These are phyloP conservation scores for Geotrichum cucujoidarum DNA, from an alignment of 1,139 yeast genomes.

Conservation along the genomic window DNA sequence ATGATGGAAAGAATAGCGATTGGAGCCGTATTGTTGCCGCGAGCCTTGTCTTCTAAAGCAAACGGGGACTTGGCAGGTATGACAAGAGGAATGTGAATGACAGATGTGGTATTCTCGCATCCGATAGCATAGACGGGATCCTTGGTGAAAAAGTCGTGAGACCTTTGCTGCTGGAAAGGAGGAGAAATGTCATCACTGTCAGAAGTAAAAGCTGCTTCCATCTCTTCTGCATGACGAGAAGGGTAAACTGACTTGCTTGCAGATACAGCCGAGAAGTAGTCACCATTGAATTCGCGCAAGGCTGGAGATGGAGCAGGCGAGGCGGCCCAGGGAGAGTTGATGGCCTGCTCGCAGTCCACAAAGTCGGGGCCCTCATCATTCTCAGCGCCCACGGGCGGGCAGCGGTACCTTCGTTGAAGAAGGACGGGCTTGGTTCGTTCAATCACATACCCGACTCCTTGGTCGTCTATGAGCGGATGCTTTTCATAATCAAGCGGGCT, in stretches of 20 bases:
- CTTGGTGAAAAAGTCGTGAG: not conserved
- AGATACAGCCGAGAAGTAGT: constrained; percentile 2
- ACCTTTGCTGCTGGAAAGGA: not conserved
- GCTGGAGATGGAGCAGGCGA: constrained; percentile 38
- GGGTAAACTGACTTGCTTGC: constrained; percentile 23
- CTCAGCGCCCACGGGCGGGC: too few species aligned
- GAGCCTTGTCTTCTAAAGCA: not conserved
- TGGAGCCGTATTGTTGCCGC: constrained; percentile 21
- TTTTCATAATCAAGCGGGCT: constrained; percentile 33
- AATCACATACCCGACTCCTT: constrained; percentile 32
- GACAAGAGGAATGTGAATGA: constrained; percentile 34
- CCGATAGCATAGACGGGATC: constrained; percentile 29
- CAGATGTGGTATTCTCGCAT: constrained; percentile 33
- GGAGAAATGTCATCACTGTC: constrained; percentile 15
- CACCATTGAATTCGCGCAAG: constrained; percentile 27
- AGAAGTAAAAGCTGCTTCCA: constrained; percentile 28
- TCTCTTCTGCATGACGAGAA: constrained; percentile 17
- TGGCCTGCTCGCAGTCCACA: constrained; percentile 33
- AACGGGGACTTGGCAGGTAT: constrained; percentile 20
- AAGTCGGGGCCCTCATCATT: constrained; percentile 6
- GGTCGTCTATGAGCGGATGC: constrained; percentile 34
- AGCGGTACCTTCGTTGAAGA: constrained; percentile 30
- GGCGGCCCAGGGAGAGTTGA: constrained; percentile 33
- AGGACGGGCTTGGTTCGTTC: constrained; percentile 30
- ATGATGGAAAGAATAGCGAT: constrained; percentile 35